These are phyloP conservation scores for Vachellia pachyceras DNA, from an alignment of 306 rosid genomes.

Conservation along the genomic window DNA sequence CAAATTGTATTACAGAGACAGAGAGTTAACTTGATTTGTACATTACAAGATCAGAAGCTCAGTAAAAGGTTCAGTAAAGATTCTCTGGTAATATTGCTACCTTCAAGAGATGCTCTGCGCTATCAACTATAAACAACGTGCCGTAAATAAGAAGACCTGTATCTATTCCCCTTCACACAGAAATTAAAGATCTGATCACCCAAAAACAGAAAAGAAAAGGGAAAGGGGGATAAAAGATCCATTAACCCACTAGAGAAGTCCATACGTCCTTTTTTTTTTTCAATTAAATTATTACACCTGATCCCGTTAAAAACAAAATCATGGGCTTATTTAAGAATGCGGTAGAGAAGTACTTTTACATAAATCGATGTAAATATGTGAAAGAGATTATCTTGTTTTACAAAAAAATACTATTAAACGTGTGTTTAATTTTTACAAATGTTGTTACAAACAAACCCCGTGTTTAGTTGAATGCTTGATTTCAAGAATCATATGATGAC, in stretches of 20 bases:
- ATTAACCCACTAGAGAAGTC: background rate
- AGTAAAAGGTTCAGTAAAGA: constrained; percentile 8
- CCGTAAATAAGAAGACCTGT: background rate
- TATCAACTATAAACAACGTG: background rate
- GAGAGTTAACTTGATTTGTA: background rate
- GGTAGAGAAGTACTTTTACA: too few species aligned
- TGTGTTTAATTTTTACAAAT: too few species aligned
- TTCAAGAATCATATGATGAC: constrained; percentile 7
- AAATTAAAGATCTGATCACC: background rate
- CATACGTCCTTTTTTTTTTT: background rate
- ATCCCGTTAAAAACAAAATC: background rate
- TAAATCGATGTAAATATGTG: too few species aligned
- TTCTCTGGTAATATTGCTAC: background rate
- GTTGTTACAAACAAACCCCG: too few species aligned
- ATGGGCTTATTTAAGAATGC: too few species aligned
- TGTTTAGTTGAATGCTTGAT: background rate
- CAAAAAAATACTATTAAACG: too few species aligned
- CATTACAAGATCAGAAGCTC: background rate
- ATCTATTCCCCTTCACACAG: background rate
- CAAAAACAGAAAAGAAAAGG: too few species aligned
- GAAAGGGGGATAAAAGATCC: too few species aligned
- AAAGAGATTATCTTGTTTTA: too few species aligned
- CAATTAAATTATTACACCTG: background rate
- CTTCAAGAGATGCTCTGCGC: background rate
- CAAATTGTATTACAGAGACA: background rate